Conservation (phyloP, 768 basidiomycete species). For the Porphyrellus cyaneotinctus region DNA sequence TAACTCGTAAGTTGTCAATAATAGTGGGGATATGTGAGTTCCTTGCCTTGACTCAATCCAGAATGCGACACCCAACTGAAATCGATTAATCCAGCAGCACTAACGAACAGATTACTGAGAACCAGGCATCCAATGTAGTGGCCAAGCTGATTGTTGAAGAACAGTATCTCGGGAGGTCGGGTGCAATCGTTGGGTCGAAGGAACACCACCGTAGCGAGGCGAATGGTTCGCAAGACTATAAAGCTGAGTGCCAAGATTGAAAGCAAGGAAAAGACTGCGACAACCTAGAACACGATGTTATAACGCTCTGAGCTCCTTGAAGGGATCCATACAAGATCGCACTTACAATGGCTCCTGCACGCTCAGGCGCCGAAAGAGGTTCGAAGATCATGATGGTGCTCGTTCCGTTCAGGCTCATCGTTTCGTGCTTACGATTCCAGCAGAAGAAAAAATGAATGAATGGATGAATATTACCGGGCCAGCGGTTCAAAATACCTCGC, state of each 20-base stretch:
- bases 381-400: not conserved
- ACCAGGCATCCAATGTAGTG: conserved; percentile 64
- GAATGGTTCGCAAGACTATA: conserved; percentile 46
- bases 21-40: not conserved
- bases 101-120: conserved; percentile 52
- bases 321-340: not conserved
- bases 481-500: conserved; percentile 27
- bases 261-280: conserved; percentile 50
- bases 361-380: conserved; percentile 12
- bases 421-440: not conserved
- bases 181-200: conserved; percentile 28
- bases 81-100: conserved; percentile 51
- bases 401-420: conserved; percentile 4
- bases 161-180: conserved; percentile 44
- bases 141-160: conserved; percentile 71
- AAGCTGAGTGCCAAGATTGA: conserved; percentile 51
- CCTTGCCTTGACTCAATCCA: conserved; percentile 48
- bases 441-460: conserved; percentile 2
- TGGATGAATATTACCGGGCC: conserved; percentile 13
- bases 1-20: conserved; percentile 1
- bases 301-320: not conserved
- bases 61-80: conserved; percentile 44
- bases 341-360: conserved; percentile 22
- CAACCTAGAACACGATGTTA: conserved; percentile 28
- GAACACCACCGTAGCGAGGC: conserved; percentile 39